Evolutionary conservation across 2,329 filamentous ascomycete genomes (phyloP).

Genomic region (Colletotrichum limetticola): DNA sequence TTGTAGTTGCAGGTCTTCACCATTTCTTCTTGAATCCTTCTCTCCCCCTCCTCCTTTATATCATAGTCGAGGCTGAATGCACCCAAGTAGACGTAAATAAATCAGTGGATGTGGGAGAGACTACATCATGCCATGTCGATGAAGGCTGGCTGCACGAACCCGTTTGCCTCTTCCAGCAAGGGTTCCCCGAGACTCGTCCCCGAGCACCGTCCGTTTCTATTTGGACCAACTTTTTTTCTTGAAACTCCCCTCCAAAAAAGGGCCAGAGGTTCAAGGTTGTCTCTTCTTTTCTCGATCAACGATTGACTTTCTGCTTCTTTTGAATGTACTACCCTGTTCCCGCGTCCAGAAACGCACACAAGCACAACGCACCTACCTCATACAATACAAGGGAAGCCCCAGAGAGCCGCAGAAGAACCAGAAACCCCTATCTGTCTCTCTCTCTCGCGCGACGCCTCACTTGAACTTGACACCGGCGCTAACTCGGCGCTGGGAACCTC

Average conservation of each 20-base stretch:
- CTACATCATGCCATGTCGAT: not conserved
- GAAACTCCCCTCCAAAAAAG: not conserved
- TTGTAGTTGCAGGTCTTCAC: not conserved
- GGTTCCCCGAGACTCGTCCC: conserved; percentile 10
- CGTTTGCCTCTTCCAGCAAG: not conserved
- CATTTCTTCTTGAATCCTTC: not conserved
- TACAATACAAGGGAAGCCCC: not conserved
- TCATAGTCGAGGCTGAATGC: not conserved
- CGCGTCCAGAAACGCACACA: not conserved
- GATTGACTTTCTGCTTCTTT: not conserved
- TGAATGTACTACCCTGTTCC: not conserved
- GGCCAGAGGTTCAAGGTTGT: not conserved
- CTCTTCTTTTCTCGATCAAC: not conserved
- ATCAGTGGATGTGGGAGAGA: not conserved
- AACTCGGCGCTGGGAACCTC: not conserved
- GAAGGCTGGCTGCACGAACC: conserved; percentile 7
- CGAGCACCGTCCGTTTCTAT: not conserved
- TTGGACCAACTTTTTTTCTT: not conserved
- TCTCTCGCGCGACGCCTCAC: not conserved
- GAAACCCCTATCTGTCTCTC: not conserved
- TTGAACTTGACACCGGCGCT: conserved; percentile 11
- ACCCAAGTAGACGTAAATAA: not conserved
- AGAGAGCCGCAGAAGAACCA: not conserved
- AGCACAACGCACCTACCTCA: not conserved
- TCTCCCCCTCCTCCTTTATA: not conserved